Percentiles rank a stretch among this genome's conserved stretches.
Conservation (phyloP, 1,139 yeast species). For the Candida tropicalis region DNA sequence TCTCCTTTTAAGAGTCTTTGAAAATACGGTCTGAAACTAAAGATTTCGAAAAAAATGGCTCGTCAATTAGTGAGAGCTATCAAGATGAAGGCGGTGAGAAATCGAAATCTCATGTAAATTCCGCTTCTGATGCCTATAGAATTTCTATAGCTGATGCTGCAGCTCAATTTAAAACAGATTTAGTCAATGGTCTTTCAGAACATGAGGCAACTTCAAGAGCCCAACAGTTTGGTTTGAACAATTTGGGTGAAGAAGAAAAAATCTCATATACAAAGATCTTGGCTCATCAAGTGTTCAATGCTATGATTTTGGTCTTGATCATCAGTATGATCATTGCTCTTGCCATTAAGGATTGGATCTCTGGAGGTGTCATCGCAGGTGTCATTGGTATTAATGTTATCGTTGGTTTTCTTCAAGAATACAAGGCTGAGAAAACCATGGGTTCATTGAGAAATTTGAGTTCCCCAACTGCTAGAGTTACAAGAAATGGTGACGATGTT, state of each 20-base stretch:
- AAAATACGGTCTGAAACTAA: constrained; percentile 10
- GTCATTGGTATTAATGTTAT: constrained; percentile 67
- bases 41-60: constrained; percentile 9
- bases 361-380: constrained; percentile 80
- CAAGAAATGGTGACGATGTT: constrained; percentile 61
- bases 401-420: constrained; percentile 74
- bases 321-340: constrained; percentile 77
- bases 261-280: constrained; percentile 59
- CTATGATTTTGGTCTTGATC: constrained; percentile 78
- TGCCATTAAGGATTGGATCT: constrained; percentile 78
- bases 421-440: constrained; percentile 80
- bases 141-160: constrained; percentile 37
- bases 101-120: constrained; percentile 7
- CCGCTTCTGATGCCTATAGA: constrained; percentile 23
- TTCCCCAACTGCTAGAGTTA: constrained; percentile 73
- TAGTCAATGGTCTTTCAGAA: constrained; percentile 31
- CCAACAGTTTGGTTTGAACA: constrained; percentile 61
- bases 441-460: constrained; percentile 69
- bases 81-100: constrained; percentile 14
- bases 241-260: constrained; percentile 61
- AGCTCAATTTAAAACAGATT: constrained; percentile 39
- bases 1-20: neutral
- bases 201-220: constrained; percentile 38
- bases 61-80: constrained; percentile 11
- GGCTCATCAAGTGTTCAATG: constrained; percentile 74